These are phyloP conservation scores for Prinsepia uniflora DNA, from an alignment of 306 rosid species.

Conservation along the genomic window DNA sequence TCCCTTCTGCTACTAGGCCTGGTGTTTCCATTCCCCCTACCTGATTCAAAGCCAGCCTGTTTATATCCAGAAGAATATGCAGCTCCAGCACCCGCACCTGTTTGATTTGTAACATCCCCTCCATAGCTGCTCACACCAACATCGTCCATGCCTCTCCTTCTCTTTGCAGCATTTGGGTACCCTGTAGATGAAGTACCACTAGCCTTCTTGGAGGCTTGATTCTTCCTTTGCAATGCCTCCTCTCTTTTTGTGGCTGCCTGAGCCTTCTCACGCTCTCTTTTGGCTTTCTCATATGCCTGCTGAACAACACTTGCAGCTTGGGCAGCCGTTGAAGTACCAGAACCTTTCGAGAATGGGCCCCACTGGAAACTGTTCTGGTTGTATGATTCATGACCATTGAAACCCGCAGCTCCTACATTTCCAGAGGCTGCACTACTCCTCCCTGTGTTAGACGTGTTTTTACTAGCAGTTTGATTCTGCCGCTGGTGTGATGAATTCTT, in stretches of 20 bases:
- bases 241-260: slow-evolving; percentile 69
- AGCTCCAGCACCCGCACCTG: slow-evolving; percentile 38
- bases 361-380: slow-evolving; percentile 55
- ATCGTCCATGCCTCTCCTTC: slow-evolving; percentile 58
- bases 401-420: slow-evolving; percentile 43
- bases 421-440: slow-evolving; percentile 29
- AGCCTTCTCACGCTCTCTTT: slow-evolving; percentile 83
- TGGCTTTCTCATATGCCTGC: slow-evolving; percentile 88
- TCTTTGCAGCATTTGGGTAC: slow-evolving; percentile 49
- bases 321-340: slow-evolving; percentile 65
- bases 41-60: slow-evolving; percentile 21
- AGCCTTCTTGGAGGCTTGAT: slow-evolving; percentile 47
- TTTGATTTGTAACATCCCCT: slow-evolving; percentile 37
- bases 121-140: slow-evolving; percentile 30
- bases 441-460: slow-evolving; percentile 39
- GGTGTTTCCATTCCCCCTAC: slow-evolving; percentile 24
- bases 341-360: slow-evolving; percentile 66
- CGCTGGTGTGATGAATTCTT: slow-evolving; percentile 43
- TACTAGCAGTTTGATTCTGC: slow-evolving; percentile 39
- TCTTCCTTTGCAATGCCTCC: slow-evolving; percentile 55
- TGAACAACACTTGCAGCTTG: slow-evolving; percentile 90
- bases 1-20: slow-evolving; percentile 30
- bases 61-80: slow-evolving; percentile 32
- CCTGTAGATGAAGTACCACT: slow-evolving; percentile 35
- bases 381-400: slow-evolving; percentile 28